Base-by-base conservation (phyloP, 257 asterid species). In the Rhazya stricta region DNA sequence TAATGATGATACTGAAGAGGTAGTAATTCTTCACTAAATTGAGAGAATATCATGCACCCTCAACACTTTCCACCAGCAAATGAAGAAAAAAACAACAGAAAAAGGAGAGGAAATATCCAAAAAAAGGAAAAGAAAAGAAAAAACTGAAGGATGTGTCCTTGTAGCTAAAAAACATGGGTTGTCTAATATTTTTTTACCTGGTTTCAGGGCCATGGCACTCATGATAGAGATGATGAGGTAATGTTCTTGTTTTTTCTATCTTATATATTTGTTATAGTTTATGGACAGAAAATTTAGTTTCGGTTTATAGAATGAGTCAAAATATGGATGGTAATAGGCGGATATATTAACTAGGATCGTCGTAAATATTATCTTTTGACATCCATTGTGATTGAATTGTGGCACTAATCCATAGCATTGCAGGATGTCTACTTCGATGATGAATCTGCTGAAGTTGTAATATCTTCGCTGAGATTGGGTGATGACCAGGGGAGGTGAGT, bases 361-460 rank as follows among this genome's bases (percentile, higher is more conserved):
- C 71, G 21, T 18, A 66, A 9, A 37, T 37, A 37, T 3, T 61
- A 13, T 61, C 67, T 61, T 61, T 61, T 61, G n/a, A 61, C 10
- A 16, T 1, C 19, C 18, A 21, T 37, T 37, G 48, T 19, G 69
- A 18, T 36, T 16, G 29, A 65, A 9, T 36, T 65, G 46, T 65
- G 46, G 27, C 19, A 65, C 9, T 29, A 13, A 12, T 68, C 74
- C 16, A 32, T 43, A 13, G 34, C 41, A 11, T 56, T 86, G 81
- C 82, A 94, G 99, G 99, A 92, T 84, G 97, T 88, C 60, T 95
- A 94, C 89, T 94, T 94, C 73, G 98, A 94, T 30, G 97, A 94
- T 32, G 97, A 94, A 76, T 88, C 96, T 72, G 99, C 98, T 63
- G 99, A 95, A 85, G 98, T 95, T 34, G 99, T 95, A 76, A 89